Conservation (phyloP, 768 basidiomycete species). For the Sarcodon sp. region DNA sequence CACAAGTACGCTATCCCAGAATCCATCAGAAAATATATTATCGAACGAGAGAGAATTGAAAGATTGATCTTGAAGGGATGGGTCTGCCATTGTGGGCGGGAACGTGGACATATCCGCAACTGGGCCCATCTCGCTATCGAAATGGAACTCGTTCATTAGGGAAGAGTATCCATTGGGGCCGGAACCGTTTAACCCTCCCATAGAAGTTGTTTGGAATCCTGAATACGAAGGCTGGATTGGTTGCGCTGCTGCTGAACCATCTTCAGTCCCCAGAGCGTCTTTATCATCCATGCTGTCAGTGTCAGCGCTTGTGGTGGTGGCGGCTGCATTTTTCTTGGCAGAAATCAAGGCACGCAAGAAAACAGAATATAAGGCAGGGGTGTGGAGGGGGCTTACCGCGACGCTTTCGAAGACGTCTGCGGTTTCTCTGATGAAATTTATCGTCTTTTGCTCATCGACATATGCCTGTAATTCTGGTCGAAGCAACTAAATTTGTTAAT, state of each 20-base stretch:
- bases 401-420: conserved; percentile 69
- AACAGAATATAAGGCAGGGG: conserved; percentile 79
- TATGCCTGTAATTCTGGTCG: conserved; percentile 75
- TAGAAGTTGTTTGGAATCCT: not conserved
- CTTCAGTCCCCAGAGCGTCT: not conserved
- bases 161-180: not conserved
- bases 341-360: conserved; percentile 73
- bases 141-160: conserved; percentile 48
- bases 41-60: conserved; percentile 62
- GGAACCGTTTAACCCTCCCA: not conserved
- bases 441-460: conserved; percentile 59
- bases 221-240: not conserved
- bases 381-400: conserved; percentile 71
- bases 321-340: conserved; percentile 21
- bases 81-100: conserved; percentile 76
- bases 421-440: conserved; percentile 65
- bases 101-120: conserved; percentile 73
- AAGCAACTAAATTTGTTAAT: conserved; percentile 39
- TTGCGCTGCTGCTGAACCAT: not conserved
- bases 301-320: not conserved
- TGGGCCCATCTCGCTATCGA: conserved; percentile 77
- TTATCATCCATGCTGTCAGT: not conserved
- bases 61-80: conserved; percentile 24
- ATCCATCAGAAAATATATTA: conserved; percentile 62
- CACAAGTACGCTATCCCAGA: conserved; percentile 83